Base-by-base conservation (phyloP, 768 basidiomycete species). In the Termitomyces sp. region DNA sequence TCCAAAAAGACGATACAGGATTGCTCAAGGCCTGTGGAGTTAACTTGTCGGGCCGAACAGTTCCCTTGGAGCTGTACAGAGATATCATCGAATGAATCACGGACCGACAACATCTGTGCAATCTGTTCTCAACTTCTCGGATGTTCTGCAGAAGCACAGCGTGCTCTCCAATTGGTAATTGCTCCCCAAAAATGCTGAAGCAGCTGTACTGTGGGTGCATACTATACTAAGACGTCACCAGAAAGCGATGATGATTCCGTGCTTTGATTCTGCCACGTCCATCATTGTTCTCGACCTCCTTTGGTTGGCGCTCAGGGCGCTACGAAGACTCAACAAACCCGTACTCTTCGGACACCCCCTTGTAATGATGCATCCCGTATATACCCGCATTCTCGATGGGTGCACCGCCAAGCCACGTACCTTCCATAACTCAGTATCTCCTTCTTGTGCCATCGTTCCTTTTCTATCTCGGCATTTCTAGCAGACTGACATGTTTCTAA, bases 311-410 rank as follows among this genome's bases (percentile, higher is more conserved):
- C 50, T 64, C 11, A 44, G 37, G 34, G 42, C 52, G 34, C 58
- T 64, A 3, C 48, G 26, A n/a, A 59, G 57, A 17, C 55, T 64
- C 17, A 44, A 55, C 24, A 59, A 44, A 21, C 61, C 59, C 42
- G 51, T 59, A 6, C 55, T 62, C 14, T 12, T 57, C 22, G 63
- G 63, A 6, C 61, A 64, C 52, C 56, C 61, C 24, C 49, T 46
- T 34, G 63, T 54, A 24, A 64, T 62, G 61, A 64, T 62, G 63
- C 58, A 62, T 54, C 61, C 59, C 30, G 10, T 62, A 41, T 48
- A 60, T 32, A 54, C 56, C 17, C 61, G 63, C 61, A 54, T 64
- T 21, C 59, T 64, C 46, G 63, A 64, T 46, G 61, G 58, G n/a
- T 62, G 59, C 53, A 55, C 59, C 15, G 55, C 56, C 41, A 11